These are phyloP conservation scores for Cyclostephanos tholiformis DNA, from an alignment of 108 stramenopile species.

Conservation along the genomic window DNA sequence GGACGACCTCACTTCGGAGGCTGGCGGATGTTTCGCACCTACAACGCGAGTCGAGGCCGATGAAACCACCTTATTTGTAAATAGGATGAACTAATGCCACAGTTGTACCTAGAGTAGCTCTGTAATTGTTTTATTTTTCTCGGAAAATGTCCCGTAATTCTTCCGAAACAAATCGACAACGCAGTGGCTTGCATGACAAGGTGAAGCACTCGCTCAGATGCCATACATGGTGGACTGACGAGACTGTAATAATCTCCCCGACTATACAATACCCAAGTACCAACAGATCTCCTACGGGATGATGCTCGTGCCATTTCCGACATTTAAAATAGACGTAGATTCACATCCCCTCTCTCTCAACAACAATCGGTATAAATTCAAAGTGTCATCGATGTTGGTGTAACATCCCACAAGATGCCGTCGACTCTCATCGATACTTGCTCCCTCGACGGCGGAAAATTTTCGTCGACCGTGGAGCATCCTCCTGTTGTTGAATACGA, in stretches of 20 bases:
- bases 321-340: slow-evolving; percentile 32
- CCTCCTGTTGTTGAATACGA: slow-evolving; percentile 81
- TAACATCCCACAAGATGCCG: slow-evolving; percentile 84
- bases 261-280: too few species aligned
- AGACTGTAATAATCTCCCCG: too few species aligned
- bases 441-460: slow-evolving; percentile 43
- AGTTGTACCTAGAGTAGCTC: too few species aligned
- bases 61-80: slow-evolving; percentile 21
- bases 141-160: too few species aligned
- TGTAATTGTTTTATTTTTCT: too few species aligned
- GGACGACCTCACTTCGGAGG: slow-evolving; percentile 26
- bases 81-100: too few species aligned
- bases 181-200: too few species aligned
- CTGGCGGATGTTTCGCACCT: slow-evolving; percentile 48
- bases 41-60: background rate
- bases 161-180: too few species aligned
- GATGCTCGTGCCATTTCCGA: slow-evolving; percentile 47
- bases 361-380: slow-evolving; percentile 62
- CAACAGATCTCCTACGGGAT: too few species aligned
- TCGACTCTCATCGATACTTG: slow-evolving; percentile 26
- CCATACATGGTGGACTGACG: too few species aligned
- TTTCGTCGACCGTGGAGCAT: slow-evolving; percentile 78
- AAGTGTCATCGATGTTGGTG: slow-evolving; percentile 76
- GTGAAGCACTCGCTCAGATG: too few species aligned
- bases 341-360: slow-evolving; percentile 24